These are phyloP conservation scores for Prinsepia uniflora DNA, from an alignment of 306 rosid genomes.

Conservation along the genomic window DNA sequence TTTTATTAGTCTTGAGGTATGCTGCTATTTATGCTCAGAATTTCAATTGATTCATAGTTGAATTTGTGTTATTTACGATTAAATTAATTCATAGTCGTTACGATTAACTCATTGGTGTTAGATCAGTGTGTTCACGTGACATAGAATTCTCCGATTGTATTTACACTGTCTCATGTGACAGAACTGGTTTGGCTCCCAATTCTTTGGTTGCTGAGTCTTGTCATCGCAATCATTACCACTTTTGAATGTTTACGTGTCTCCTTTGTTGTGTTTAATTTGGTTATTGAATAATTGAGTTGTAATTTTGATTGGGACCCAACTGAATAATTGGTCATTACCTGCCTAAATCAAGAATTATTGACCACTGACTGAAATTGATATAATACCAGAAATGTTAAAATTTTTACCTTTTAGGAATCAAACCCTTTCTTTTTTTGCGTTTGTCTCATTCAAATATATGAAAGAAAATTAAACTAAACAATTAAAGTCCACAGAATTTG, in stretches of 20 bases:
- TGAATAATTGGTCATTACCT: not conserved
- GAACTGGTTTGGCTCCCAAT: not conserved
- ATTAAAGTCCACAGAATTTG: not conserved
- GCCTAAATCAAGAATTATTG: not conserved
- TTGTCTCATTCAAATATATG: not conserved
- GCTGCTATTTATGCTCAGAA: not conserved
- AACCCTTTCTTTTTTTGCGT: not conserved
- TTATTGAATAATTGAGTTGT: not conserved
- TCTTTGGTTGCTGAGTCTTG: slow-evolving; percentile 3
- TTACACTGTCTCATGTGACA: not conserved
- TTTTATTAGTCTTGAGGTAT: slow-evolving; percentile 65
- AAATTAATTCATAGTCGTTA: no score
- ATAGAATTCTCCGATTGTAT: no score
- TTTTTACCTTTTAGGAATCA: not conserved
- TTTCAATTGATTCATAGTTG: no score
- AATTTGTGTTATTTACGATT: no score
- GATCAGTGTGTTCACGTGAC: no score
- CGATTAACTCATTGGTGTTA: no score
- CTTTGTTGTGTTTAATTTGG: slow-evolving; percentile 13
- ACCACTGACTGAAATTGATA: slow-evolving; percentile 7
- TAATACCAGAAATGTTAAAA: not conserved
- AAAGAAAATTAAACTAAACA: no score
- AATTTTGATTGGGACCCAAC: not conserved
- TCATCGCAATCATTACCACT: not conserved
- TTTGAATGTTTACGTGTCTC: not conserved